These are phyloP conservation scores for Nigrospora osmanthi DNA, from an alignment of 2,329 filamentous ascomycete genomes.

Conservation along the genomic window DNA sequence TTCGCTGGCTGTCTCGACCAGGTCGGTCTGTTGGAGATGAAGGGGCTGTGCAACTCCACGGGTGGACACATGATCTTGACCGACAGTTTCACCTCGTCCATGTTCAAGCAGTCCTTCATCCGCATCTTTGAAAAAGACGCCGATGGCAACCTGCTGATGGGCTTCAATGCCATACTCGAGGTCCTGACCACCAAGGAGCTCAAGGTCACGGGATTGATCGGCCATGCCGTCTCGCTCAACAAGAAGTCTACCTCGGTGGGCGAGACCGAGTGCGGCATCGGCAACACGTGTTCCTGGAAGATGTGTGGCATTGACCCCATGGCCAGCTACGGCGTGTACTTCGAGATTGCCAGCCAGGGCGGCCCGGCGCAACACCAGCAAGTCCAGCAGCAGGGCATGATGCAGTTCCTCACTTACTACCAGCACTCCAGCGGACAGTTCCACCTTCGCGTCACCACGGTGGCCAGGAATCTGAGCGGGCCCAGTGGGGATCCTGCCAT, in stretches of 20 bases:
- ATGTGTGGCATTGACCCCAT: slow-evolving; percentile 97
- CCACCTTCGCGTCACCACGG: slow-evolving; percentile 90
- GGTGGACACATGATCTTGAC: slow-evolving; percentile 98
- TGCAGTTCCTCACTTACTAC: slow-evolving; percentile 98
- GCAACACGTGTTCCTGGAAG: slow-evolving; percentile 98
- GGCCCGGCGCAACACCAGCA: slow-evolving; percentile 80
- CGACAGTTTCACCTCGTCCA: slow-evolving; percentile 96
- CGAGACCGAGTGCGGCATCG: slow-evolving; percentile 96
- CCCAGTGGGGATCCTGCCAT: slow-evolving; percentile 91
- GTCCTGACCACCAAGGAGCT: slow-evolving; percentile 96
- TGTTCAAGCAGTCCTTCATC: slow-evolving; percentile 98
- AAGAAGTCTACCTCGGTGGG: slow-evolving; percentile 97
- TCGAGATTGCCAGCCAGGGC: slow-evolving; percentile 92
- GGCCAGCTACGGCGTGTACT: slow-evolving; percentile 92
- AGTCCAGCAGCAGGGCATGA: slow-evolving; percentile 84
- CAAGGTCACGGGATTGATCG: slow-evolving; percentile 95
- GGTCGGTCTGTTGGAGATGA: slow-evolving; percentile 96
- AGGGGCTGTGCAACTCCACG: slow-evolving; percentile 89
- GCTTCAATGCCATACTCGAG: slow-evolving; percentile 93
- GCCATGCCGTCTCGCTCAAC: slow-evolving; percentile 92
- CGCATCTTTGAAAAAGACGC: slow-evolving; percentile 95
- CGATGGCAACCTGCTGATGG: slow-evolving; percentile 92
- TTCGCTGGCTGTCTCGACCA: slow-evolving; percentile 97
- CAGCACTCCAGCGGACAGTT: slow-evolving; percentile 96
- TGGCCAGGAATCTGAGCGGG: slow-evolving; percentile 83